phyloP scores from a whole-genome alignment of 2,329 filamentous ascomycete species.

The Penicillium sp. region DNA sequence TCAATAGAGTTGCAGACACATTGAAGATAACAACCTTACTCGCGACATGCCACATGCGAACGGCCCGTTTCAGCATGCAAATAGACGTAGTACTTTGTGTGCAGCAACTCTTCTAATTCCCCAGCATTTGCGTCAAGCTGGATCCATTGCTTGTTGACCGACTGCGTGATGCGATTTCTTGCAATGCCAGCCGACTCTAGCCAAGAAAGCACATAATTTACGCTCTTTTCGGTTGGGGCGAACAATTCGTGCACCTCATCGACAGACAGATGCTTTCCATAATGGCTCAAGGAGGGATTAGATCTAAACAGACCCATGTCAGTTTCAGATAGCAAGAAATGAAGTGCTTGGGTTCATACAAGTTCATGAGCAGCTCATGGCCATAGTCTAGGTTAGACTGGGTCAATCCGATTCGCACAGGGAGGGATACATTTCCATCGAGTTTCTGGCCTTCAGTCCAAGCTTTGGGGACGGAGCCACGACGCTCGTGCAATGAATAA shows the following conservation, averaged over 20 bases:
- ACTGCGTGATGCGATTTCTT: conserved; percentile 27
- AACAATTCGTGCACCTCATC: conserved; percentile 39
- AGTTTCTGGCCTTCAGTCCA: conserved; percentile 30
- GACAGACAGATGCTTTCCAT: conserved; percentile 35
- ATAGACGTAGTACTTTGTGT: conserved; percentile 43
- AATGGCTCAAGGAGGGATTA: conserved; percentile 37
- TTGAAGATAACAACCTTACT: conserved; percentile 28
- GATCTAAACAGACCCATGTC: conserved; percentile 25
- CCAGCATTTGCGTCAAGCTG: conserved; percentile 40
- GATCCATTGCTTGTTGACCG: conserved; percentile 41
- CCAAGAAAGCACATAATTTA: conserved; percentile 32
- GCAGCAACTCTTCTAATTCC: conserved; percentile 41
- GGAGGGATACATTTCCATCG: conserved; percentile 21
- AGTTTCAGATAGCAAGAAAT: neutral
- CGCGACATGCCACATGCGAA: conserved; percentile 41
- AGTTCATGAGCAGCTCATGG: conserved; percentile 33
- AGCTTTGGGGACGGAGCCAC: conserved; percentile 26
- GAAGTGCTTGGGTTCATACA: conserved; percentile 21
- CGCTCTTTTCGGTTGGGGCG: conserved; percentile 32
- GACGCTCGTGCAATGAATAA: conserved; percentile 35
- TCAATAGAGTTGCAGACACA: conserved; percentile 1
- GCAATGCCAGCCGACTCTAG: conserved; percentile 29
- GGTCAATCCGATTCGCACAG: conserved; percentile 28
- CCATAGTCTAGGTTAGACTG: conserved; percentile 31
- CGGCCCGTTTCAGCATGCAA: conserved; percentile 33